These are phyloP conservation scores for Candida ipomoeae DNA, from an alignment of 805 yeast species.

Conservation along the genomic window DNA sequence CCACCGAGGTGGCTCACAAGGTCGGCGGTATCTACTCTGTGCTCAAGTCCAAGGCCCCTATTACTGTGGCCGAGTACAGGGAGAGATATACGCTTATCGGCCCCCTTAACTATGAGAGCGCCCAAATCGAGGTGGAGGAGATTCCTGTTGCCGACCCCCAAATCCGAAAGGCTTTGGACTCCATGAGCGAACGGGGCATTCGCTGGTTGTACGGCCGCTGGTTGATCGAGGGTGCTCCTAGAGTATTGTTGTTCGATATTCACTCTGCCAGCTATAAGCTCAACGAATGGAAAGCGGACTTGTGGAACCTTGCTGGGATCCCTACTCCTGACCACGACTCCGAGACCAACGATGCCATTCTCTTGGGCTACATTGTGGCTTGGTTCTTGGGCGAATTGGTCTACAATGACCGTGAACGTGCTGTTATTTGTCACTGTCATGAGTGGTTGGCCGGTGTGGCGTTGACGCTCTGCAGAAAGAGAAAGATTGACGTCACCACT, in stretches of 20 bases:
- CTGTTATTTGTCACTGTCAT: slow-evolving; percentile 91
- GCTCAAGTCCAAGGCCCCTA: slow-evolving; percentile 92
- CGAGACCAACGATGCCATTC: slow-evolving; percentile 89
- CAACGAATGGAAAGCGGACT: slow-evolving; percentile 91
- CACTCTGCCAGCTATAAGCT: slow-evolving; percentile 64
- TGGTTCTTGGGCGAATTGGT: slow-evolving; percentile 96
- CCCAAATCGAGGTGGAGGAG: slow-evolving; percentile 79
- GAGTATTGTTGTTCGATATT: slow-evolving; percentile 84
- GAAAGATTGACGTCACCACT: slow-evolving; percentile 90
- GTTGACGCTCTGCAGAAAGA: slow-evolving; percentile 83
- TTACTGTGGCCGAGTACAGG: slow-evolving; percentile 88
- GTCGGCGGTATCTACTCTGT: slow-evolving; percentile 98
- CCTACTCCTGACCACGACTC: slow-evolving; percentile 88
- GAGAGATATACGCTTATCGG: slow-evolving; percentile 85
- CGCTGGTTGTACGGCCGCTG: slow-evolving; percentile 86
- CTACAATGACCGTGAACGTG: slow-evolving; percentile 77
- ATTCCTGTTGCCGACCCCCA: slow-evolving; percentile 53
- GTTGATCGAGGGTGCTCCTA: slow-evolving; percentile 97
- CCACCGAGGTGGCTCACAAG: slow-evolving; percentile 96
- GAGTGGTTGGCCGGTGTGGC: slow-evolving; percentile 99
- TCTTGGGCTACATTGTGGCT: slow-evolving; percentile 89
- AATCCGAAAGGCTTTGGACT: slow-evolving; percentile 60
- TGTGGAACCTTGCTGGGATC: slow-evolving; percentile 88
- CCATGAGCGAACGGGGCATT: slow-evolving; percentile 82
- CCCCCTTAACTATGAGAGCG: slow-evolving; percentile 70